Evolutionary conservation across 2,329 filamentous ascomycete species (phyloP).

Genomic region (Botrytis squamosa): DNA sequence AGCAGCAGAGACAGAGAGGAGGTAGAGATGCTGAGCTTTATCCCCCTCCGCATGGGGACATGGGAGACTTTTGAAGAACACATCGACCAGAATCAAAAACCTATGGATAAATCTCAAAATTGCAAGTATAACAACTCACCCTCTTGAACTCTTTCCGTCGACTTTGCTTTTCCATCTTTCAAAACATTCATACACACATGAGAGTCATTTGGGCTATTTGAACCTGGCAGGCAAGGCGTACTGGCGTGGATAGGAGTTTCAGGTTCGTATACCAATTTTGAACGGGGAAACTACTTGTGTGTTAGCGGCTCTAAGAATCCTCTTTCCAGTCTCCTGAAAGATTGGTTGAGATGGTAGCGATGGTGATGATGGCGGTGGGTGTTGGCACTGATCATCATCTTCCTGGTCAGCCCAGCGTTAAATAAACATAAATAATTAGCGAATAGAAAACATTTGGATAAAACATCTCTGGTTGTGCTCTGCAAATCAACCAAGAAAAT

Average conservation of each 20-base stretch:
- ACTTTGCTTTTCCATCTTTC: not conserved
- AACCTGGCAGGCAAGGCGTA: constrained; percentile 11
- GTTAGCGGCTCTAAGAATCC: not conserved
- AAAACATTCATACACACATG: not conserved
- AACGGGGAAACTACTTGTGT: not conserved
- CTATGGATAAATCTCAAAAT: not conserved
- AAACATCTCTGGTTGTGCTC: not conserved
- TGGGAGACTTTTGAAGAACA: not conserved
- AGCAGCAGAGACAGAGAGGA: not conserved
- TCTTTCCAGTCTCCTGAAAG: not conserved
- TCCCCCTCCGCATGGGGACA: not conserved
- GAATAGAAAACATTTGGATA: not conserved
- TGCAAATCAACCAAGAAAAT: not conserved
- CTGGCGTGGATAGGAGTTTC: not conserved
- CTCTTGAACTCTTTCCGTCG: not conserved
- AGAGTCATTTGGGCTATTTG: constrained; percentile 6
- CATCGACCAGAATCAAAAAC: not conserved
- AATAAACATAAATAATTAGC: not conserved
- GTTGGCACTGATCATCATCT: not conserved
- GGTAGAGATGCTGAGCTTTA: not conserved
- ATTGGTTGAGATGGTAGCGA: not conserved
- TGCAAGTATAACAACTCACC: not conserved
- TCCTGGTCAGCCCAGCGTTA: not conserved
- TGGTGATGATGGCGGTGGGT: not conserved
- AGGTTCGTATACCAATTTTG: constrained; percentile 6